Percentiles rank a stretch among this genome's conserved stretches.
phyloP scores from a whole-genome alignment of 2,329 filamentous ascomycete species.

The Apiospora rasikravindrae region DNA sequence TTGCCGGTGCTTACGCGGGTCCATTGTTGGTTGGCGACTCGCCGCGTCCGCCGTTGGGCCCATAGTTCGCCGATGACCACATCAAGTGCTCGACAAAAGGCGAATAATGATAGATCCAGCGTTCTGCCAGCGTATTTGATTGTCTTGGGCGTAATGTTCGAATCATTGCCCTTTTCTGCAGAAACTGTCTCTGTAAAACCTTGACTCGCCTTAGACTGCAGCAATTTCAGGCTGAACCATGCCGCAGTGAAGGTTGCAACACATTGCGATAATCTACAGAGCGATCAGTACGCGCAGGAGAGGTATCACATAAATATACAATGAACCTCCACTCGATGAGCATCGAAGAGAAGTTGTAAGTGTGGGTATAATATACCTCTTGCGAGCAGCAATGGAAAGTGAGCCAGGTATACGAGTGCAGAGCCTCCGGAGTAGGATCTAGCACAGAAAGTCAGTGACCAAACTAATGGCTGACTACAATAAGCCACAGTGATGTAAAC shows the following conservation, averaged over 20 bases:
- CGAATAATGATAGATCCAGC: constrained; percentile 83
- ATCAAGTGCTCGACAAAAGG: constrained; percentile 73
- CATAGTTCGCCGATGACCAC: constrained; percentile 71
- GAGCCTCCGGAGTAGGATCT: constrained; percentile 34
- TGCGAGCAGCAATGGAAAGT: constrained; percentile 32
- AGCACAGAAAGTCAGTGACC: constrained; percentile 15
- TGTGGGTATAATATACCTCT: constrained; percentile 38
- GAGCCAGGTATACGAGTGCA: constrained; percentile 31
- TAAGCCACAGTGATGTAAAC: neutral
- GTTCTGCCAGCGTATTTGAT: constrained; percentile 68
- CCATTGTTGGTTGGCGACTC: constrained; percentile 51
- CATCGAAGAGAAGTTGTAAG: too few species aligned
- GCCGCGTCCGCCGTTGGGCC: constrained; percentile 53
- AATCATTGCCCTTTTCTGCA: constrained; percentile 35
- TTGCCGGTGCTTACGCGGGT: constrained; percentile 45
- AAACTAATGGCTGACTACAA: neutral
- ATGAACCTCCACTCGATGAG: neutral
- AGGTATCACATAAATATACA: neutral
- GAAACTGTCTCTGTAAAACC: constrained; percentile 48
- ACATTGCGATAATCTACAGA: constrained; percentile 59
- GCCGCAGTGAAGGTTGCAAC: constrained; percentile 62
- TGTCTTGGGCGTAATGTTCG: constrained; percentile 27
- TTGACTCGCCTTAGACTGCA: constrained; percentile 60
- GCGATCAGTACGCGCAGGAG: neutral
- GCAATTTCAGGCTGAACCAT: constrained; percentile 60